Base-by-base conservation (phyloP, 2,329 filamentous ascomycete genomes). In the Gnomoniopsis sp. region DNA sequence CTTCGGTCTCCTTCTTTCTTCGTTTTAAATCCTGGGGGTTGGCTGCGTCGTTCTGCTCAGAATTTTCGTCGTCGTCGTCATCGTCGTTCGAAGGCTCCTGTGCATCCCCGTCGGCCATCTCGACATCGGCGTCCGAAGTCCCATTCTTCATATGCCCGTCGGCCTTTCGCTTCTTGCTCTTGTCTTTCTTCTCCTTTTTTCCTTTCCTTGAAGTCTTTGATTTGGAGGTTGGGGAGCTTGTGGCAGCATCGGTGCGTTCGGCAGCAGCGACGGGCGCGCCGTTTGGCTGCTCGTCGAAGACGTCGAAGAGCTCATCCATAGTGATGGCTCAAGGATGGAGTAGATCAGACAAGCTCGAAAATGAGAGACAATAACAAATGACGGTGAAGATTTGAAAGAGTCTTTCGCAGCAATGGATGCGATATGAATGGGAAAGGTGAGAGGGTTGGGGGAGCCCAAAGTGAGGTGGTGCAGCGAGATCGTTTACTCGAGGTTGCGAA, bases 101-200 rank as follows among this genome's bases (percentile, higher is more conserved):
- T 12, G 38, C 38, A 34, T 72, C 76, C 19, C 74, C 77, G 53
- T 84, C 77, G 30, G 72, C 67, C 75, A 78, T 79, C 50, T 71
- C 66, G 23, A 71, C 67, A 62, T 80, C 77, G n/a, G 67, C 72
- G 52, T 74, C 72, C n/a, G 57, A 61, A 55, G 67, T 64, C 38
- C 68, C 71, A 66, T 76, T 76, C 69, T 93, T 93, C 64, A 91
- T 85, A 60, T 85, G 84, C 62, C 91, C 91, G 71, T 92, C 93
- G 43, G 88, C 88, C 73, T 91, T 90, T 74, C 92, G 85, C 82
- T 97, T 96, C 77, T 92, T 95, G 76, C 79, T 89, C 73, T 83
- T 85, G 64, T 87, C 84, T 6, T 70, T 70, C 67, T 75, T 79
- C 51, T 70, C 63, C 62, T 71, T 74, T 61, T 65, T 69, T 66